Evolutionary conservation across 441 rosid genomes (phyloP).

Genomic region (Erodium chrysanthum): DNA sequence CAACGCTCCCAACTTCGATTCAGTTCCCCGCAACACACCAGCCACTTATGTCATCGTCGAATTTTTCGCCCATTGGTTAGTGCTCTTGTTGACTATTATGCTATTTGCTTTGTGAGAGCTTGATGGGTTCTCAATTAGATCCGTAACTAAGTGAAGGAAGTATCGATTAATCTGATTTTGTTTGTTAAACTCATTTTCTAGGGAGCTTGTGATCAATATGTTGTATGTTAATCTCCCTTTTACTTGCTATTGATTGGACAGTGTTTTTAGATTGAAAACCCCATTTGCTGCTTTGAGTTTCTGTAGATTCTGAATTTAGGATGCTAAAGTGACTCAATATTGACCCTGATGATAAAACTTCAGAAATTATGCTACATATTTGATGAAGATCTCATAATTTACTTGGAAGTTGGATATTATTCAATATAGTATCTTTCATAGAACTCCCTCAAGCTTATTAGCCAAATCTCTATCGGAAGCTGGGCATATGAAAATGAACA

Average conservation of each 20-base stretch:
- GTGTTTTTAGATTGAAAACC: background rate
- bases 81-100: background rate
- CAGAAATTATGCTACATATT: background rate
- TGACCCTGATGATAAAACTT: background rate
- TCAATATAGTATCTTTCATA: background rate
- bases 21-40: constrained; percentile 52
- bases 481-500: too few species aligned
- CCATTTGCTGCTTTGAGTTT: background rate
- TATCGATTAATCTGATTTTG: background rate
- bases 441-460: background rate
- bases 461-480: background rate
- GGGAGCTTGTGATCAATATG: background rate
- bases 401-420: background rate
- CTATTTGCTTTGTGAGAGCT: background rate
- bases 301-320: background rate
- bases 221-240: background rate
- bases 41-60: constrained; percentile 71
- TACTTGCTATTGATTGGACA: too few species aligned
- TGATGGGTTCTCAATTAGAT: background rate
- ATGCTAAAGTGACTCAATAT: background rate
- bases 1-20: constrained; percentile 57
- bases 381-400: background rate
- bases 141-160: background rate
- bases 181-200: background rate
- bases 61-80: constrained; percentile 89